phyloP scores from a whole-genome alignment of 2,329 filamentous ascomycete species.

The Colletotrichum liaoningense region DNA sequence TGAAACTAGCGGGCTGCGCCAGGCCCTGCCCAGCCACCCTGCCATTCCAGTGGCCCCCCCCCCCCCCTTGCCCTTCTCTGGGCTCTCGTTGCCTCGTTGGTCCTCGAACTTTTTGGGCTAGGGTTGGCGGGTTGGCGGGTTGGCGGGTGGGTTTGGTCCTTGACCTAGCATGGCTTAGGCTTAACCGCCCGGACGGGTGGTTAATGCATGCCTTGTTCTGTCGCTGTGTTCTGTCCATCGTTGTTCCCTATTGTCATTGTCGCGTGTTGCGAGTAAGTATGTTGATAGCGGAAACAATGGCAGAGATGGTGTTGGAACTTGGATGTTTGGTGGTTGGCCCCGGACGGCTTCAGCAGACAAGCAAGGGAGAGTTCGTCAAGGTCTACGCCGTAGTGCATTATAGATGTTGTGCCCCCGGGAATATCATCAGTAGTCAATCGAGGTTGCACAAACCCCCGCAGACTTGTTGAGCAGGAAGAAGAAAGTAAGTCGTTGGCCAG shows the following conservation, averaged over 20 bases:
- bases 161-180: conserved; percentile 21
- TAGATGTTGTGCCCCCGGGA: not conserved
- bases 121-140: not conserved
- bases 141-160: not conserved
- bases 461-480: not conserved
- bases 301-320: not conserved
- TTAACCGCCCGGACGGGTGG: conserved; percentile 23
- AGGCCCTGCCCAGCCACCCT: conserved; percentile 14
- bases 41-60: conserved; percentile 4
- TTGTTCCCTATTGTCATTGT: not conserved
- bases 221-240: not conserved
- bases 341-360: not conserved
- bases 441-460: not conserved
- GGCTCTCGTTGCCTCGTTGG: not conserved
- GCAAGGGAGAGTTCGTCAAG: not conserved
- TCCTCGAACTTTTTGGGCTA: not conserved
- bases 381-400: too few species aligned
- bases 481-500: not conserved
- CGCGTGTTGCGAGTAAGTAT: not conserved
- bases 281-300: not conserved
- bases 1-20: conserved; percentile 33
- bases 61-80: too few species aligned
- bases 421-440: not conserved
- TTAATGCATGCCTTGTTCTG: conserved; percentile 12
- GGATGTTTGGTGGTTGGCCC: not conserved